A percentile compares a stretch with the other conserved stretches of the same genome.
phyloP scores from a whole-genome alignment of 345 rosid genomes.

The Syzygium aromaticum region DNA sequence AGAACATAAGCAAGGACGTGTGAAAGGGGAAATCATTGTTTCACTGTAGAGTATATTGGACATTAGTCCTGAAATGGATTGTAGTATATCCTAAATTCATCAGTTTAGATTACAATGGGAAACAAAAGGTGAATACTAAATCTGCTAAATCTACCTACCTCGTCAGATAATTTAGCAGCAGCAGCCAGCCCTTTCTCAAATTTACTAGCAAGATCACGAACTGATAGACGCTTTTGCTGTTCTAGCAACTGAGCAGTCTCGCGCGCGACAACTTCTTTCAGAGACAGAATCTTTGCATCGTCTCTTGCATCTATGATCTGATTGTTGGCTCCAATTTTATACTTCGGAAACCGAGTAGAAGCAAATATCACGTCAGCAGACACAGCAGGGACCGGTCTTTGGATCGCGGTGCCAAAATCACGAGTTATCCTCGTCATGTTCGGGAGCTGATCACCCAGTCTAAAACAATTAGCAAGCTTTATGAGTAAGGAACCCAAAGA shows the following conservation, averaged over 20 bases:
- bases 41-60: not conserved
- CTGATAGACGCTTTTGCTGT: slow-evolving; percentile 91
- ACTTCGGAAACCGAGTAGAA: slow-evolving; percentile 74
- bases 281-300: slow-evolving; percentile 63
- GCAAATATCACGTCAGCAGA: slow-evolving; percentile 82
- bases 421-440: slow-evolving; percentile 72
- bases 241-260: slow-evolving; percentile 88
- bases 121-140: not conserved
- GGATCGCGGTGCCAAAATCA: slow-evolving; percentile 59
- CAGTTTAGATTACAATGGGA: not conserved
- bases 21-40: not conserved
- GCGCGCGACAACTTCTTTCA: slow-evolving; percentile 90
- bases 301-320: slow-evolving; percentile 64
- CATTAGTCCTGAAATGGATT: not conserved
- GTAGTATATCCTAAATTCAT: not conserved
- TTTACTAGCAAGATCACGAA: slow-evolving; percentile 89
- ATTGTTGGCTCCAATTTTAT: slow-evolving; percentile 68
- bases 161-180: slow-evolving; percentile 92
- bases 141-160: slow-evolving; percentile 30
- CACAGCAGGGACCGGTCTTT: slow-evolving; percentile 55
- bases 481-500: not conserved
- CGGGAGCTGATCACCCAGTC: not conserved
- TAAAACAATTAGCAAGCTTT: not conserved
- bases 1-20: not conserved
- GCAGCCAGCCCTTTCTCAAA: slow-evolving; percentile 95